Percentiles rank a stretch among this genome's conserved stretches.
phyloP scores from a whole-genome alignment of 1,284 basidiomycete genomes.

The Leucoagaricus sp. region DNA sequence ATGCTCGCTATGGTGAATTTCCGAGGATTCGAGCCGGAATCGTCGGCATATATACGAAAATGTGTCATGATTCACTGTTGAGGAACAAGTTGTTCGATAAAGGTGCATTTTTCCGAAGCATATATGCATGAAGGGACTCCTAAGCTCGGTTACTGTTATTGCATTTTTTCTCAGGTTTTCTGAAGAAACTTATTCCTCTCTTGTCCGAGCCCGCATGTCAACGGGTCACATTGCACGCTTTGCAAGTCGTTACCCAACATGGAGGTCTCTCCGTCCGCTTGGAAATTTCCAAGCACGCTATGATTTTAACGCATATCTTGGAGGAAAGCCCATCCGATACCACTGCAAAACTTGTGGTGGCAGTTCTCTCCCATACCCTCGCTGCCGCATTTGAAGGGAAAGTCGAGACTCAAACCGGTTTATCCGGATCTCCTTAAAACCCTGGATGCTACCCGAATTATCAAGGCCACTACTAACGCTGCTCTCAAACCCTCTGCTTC shows the following conservation, averaged over 20 bases:
- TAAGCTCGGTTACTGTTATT: not conserved
- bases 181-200: slow-evolving; percentile 54
- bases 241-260: slow-evolving; percentile 62
- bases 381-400: slow-evolving; percentile 44
- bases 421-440: slow-evolving; percentile 35
- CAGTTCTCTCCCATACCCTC: slow-evolving; percentile 54
- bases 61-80: slow-evolving; percentile 60
- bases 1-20: slow-evolving; percentile 36
- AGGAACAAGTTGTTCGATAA: slow-evolving; percentile 56
- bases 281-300: slow-evolving; percentile 50
- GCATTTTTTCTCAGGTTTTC: slow-evolving; percentile 41
- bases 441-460: slow-evolving; percentile 46
- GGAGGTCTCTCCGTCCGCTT: slow-evolving; percentile 50
- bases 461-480: slow-evolving; percentile 43
- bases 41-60: slow-evolving; percentile 61
- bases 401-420: slow-evolving; percentile 20
- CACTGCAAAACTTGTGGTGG: slow-evolving; percentile 51
- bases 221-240: slow-evolving; percentile 53
- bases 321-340: slow-evolving; percentile 51
- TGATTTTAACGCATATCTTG: slow-evolving; percentile 44
- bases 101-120: slow-evolving; percentile 35
- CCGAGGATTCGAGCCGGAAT: slow-evolving; percentile 52
- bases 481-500: slow-evolving; percentile 47
- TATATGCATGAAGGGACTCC: not conserved
- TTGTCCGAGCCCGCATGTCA: slow-evolving; percentile 47